Base-by-base conservation (phyloP, 257 asterid species). In the Echium plantagineum region DNA sequence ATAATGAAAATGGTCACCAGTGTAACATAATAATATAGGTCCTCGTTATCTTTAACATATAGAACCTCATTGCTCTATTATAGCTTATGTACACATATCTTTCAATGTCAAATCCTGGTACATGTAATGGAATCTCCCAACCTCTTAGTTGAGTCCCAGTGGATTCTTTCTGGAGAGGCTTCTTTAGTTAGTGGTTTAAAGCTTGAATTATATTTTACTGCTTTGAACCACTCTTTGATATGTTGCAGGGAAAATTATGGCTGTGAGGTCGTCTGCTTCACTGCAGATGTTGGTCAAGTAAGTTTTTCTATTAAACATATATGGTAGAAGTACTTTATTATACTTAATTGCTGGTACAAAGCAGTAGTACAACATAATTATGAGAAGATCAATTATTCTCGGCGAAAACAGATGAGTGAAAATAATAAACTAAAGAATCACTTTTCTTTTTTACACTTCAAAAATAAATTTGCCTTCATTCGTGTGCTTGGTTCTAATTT, bases 251-350 rank as follows among this genome's bases (percentile, higher is more conserved):
- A 89, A 73, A 84, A 84, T 62, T 84, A 86, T 78, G 95, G 93
- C 60, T 89, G 95, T 42, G 95, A 89, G 71, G 97, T 89, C 68
- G 97, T 86, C 62, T 89, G 97, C 78, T 89, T 86, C 85, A 89
- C 93, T 26, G 97, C 97, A 22, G 97, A 89, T 71, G 95, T 86
- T 69, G 94, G 97, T 57, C 98, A 91, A 78, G 98, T 88, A 85
- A 58, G 98, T 72, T 42, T 57, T 28, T 42, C 35, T 53, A 51
- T 18, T 53, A 61, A 62, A 61, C 63, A n/a, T 49, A 60, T 15
- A 30, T 16, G 32, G 47, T 48, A 32, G 56, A 18, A 52, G 56
- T 56, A n/a, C 31, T 47, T 5, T 15, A 2, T 57, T 21, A 15
- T n/a, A 20, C 20, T 55, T 3, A 3, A 9, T 30, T 31, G 63